These are phyloP conservation scores for Solanum aculeatissimum DNA, from an alignment of 305 asterid genomes.

Conservation along the genomic window DNA sequence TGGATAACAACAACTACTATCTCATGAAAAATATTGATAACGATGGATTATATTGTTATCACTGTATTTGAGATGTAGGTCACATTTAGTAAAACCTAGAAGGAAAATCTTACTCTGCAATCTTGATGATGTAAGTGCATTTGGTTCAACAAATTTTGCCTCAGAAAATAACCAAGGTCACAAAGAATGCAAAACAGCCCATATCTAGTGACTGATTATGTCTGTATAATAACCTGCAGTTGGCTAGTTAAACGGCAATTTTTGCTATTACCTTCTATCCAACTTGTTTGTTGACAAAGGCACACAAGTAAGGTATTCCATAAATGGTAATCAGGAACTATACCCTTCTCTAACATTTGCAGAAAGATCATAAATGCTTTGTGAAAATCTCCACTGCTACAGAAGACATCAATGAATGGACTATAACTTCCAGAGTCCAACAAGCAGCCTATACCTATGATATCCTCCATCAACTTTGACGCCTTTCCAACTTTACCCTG, in stretches of 20 bases:
- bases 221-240: slow-evolving; percentile 14
- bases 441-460: slow-evolving; percentile 36
- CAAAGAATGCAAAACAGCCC: neutral
- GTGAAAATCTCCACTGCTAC: slow-evolving; percentile 32
- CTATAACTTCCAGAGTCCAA: slow-evolving; percentile 49
- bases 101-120: neutral
- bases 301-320: slow-evolving; percentile 41
- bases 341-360: slow-evolving; percentile 52
- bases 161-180: neutral
- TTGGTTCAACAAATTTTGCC: neutral
- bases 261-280: slow-evolving; percentile 17
- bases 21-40: too few species aligned
- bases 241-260: slow-evolving; percentile 10
- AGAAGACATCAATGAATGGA: slow-evolving; percentile 20
- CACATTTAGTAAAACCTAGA: too few species aligned
- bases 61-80: too few species aligned
- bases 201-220: neutral
- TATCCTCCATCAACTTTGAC: slow-evolving; percentile 49
- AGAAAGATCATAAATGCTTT: slow-evolving; percentile 31
- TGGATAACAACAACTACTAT: too few species aligned
- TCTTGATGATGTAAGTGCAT: neutral
- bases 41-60: too few species aligned
- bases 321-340: slow-evolving; percentile 27
- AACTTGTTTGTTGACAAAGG: slow-evolving; percentile 10
- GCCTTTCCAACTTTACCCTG: slow-evolving; percentile 43